Percentiles rank a stretch among this genome's conserved stretches.
These are phyloP conservation scores for Gossypium longicalyx DNA, from an alignment of 345 rosid genomes.

Conservation along the genomic window DNA sequence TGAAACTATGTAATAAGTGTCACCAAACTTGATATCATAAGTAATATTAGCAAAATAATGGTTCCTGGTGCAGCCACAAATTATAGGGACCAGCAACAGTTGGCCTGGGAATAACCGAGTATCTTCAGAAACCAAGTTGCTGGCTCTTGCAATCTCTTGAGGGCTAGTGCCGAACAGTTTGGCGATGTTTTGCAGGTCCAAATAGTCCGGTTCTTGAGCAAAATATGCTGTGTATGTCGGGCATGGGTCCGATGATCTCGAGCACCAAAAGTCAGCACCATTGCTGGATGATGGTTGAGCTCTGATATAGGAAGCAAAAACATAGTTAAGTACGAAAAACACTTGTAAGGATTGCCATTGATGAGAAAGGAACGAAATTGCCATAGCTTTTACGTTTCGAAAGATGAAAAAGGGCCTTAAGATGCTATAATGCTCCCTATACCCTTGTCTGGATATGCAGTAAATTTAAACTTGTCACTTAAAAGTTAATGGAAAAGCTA, in stretches of 20 bases:
- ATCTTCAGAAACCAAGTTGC: conserved; percentile 48
- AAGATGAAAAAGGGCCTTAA: too few species aligned
- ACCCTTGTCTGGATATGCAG: not conserved
- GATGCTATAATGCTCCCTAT: too few species aligned
- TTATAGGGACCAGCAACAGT: conserved; percentile 49
- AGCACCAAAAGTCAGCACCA: conserved; percentile 39
- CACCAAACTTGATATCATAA: conserved; percentile 44
- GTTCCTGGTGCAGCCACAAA: conserved; percentile 46
- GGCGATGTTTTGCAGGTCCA: conserved; percentile 46
- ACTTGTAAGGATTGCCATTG: conserved; percentile 10
- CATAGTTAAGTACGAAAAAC: conserved; percentile 21
- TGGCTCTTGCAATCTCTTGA: conserved; percentile 33
- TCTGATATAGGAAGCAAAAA: conserved; percentile 12
- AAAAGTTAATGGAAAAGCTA: conserved; percentile 22
- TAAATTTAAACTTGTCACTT: not conserved
- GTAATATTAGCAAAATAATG: conserved; percentile 46
- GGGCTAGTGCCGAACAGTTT: conserved; percentile 40
- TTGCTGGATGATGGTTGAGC: conserved; percentile 26
- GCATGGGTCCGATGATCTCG: conserved; percentile 27
- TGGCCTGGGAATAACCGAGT: conserved; percentile 36
- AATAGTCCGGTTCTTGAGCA: conserved; percentile 32
- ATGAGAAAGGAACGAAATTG: conserved; percentile 14
- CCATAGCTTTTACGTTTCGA: conserved; percentile 23
- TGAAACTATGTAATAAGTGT: conserved; percentile 45
- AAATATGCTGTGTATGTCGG: conserved; percentile 36